Base-by-base conservation (phyloP, 768 basidiomycete species). In the Auriscalpium orientale region DNA sequence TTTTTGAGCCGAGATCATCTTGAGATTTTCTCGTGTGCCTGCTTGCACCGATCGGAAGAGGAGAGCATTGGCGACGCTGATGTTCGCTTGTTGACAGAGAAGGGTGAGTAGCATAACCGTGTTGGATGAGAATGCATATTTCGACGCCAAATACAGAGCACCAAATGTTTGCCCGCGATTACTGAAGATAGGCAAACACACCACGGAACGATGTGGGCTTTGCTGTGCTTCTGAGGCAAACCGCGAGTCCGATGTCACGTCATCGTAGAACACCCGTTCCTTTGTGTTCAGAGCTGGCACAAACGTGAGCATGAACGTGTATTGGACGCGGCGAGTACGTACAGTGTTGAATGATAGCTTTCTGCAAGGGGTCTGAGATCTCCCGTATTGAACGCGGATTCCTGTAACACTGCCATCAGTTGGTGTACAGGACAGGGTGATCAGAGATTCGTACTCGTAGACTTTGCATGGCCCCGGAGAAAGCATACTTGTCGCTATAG, bases 111-210 rank as follows among this genome's bases (percentile, higher is more conserved):
- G 78, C 1, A 79, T 84, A 16, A 84, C 73, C 0, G 76, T 81
- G 60, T 80, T 82, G 55, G 75, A 76, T 0, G 82, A 78, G 65
- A 87, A 87, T 0, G 83, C 72, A 60, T 83, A 81, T 71, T 77
- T 82, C 2, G 84, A 84, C 7, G 83, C 81, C 37, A 86, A 71
- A 62, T 84, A 89, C 37, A 85, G 75, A 20, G 81, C 83, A 20
- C 85, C 85, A 65, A 86, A 87, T 2, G 85, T 87, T 65, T 89
- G 85, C 8, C 84, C 84, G 22, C 85, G 79, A 61, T 87, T 87
- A 64, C 85, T 83, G 66, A 85, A 83, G 49, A 87, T 85, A 0
- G 85, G 85, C 8, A 87, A 69, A 65, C 85, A 87, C 28, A 87
- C 75, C 13, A 85, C 80, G 22, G 83, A 83, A 44, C 81, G 76